Evolutionary conservation across 768 basidiomycete genomes (phyloP).

Genomic region (Mycena alexandri): DNA sequence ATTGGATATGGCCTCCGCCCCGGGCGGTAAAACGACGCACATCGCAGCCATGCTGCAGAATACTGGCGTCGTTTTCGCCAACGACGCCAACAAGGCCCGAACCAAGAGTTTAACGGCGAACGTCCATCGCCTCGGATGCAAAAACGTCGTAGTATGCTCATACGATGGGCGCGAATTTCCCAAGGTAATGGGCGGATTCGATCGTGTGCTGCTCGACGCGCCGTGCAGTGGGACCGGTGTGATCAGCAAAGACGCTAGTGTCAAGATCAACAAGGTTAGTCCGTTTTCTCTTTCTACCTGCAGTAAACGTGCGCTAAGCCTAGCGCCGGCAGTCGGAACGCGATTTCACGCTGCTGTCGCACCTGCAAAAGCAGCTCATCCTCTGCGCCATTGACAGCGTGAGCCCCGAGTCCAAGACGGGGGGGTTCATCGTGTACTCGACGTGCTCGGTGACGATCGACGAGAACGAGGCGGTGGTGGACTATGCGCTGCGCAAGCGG

Average conservation of each 20-base stretch:
- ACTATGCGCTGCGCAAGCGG: constrained; percentile 95
- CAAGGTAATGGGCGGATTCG: constrained; percentile 98
- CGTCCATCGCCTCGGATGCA: constrained; percentile 96
- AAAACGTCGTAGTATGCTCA: constrained; percentile 96
- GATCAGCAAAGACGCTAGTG: constrained; percentile 96
- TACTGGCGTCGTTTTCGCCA: constrained; percentile 97
- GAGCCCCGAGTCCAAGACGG: constrained; percentile 88
- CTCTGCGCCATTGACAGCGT: constrained; percentile 98
- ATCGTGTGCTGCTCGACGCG: constrained; percentile 96
- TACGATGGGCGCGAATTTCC: constrained; percentile 99
- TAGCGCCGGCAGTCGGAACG: constrained; percentile 79
- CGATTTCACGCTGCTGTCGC: constrained; percentile 95
- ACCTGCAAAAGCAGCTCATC: constrained; percentile 98
- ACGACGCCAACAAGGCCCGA: constrained; percentile 93
- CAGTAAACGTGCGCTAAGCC: constrained; percentile 18
- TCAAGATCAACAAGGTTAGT: constrained; percentile 96
- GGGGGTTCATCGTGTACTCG: constrained; percentile 96
- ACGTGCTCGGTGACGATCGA: constrained; percentile 99
- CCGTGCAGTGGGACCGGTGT: constrained; percentile 99
- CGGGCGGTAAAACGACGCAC: constrained; percentile 98
- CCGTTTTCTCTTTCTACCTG: constrained; percentile 20
- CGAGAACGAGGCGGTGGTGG: constrained; percentile 98
- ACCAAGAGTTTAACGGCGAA: constrained; percentile 98
- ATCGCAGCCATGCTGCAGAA: constrained; percentile 97
- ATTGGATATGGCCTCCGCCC: constrained; percentile 98